phyloP scores from a whole-genome alignment of 768 basidiomycete species.

The Russula abietina region DNA sequence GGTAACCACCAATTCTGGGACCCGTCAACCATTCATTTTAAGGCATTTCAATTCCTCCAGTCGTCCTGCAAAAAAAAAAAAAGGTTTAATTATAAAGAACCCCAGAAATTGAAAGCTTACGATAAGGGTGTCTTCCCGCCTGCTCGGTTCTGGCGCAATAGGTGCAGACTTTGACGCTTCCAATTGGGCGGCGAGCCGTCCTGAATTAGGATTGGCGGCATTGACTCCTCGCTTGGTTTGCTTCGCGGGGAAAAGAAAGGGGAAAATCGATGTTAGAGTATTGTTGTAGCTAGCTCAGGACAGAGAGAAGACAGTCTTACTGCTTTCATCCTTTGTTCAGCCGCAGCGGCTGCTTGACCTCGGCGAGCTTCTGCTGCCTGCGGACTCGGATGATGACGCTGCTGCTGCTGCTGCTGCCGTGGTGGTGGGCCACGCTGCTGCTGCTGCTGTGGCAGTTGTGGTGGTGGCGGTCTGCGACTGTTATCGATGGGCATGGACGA shows the following conservation, averaged over 20 bases:
- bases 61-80: slow-evolving; percentile 36
- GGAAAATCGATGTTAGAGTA: too few relatives aligned
- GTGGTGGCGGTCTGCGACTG: background rate
- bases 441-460: background rate
- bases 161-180: slow-evolving; percentile 37
- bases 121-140: slow-evolving; percentile 40
- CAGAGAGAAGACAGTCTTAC: slow-evolving; percentile 24
- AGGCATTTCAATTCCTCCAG: slow-evolving; percentile 27
- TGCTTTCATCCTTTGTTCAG: slow-evolving; percentile 32
- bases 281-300: background rate
- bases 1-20: slow-evolving; percentile 8
- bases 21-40: background rate
- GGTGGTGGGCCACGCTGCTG: too few relatives aligned
- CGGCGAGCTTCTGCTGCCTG: slow-evolving; percentile 17
- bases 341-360: slow-evolving; percentile 34
- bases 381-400: too few relatives aligned
- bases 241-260: too few relatives aligned
- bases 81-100: slow-evolving; percentile 15
- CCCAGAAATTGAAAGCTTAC: slow-evolving; percentile 32
- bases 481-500: background rate
- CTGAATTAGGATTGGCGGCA: slow-evolving; percentile 42
- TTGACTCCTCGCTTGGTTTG: slow-evolving; percentile 36
- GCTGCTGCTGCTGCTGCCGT: too few relatives aligned
- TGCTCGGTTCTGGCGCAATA: slow-evolving; percentile 35
- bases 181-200: slow-evolving; percentile 40